Base-by-base conservation (phyloP, 768 basidiomycete species). In the Leccinum disarticulatum region DNA sequence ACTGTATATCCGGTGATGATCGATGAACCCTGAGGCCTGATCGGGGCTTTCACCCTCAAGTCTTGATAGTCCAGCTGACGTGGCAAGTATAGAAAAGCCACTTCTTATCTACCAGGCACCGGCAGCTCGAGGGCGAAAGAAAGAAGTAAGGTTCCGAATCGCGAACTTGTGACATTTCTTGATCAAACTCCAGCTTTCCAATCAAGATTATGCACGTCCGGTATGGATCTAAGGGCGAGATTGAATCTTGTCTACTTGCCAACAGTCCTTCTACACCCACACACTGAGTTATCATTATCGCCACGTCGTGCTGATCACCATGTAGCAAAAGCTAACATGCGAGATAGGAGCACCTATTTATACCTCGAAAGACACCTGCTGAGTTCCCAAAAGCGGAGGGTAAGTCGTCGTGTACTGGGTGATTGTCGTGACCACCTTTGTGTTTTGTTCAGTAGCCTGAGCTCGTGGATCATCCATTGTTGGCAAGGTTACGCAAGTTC, bases 261-360 rank as follows among this genome's bases (percentile, higher is more conserved):
- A 22, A 36, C 36, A 36, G 11, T 17, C 22, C 36, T 47, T 61
- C 46, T 53, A 61, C 1, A 27, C 46, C 17, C 50, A 56, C 33
- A 35, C 52, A 49, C 28, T 19, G 54, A 52, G 63, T 54, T 46
- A 58, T 52, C 52, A 47, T 54, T 38, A 58, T 52, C 52, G 19
- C 43, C 46, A 11, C n/a, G 52, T 59, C 52, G 30, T 43, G 28
- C 50, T 56, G 58, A 43, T 35, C 19, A 41, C 28, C 57, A 56
- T 56, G 27, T 43, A 38, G 54, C 19, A 15, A 35, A 49, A 43
- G 48, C 9, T n/a, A 22, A 14, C 35, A 17, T 47, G 28, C 22
- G 52, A 60, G 41, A 27, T 2, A 9, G 48, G 43, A 46, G 46
- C 7, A 9, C 36, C 10, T 50, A 61, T 54, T 55, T 46, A 41